Base-by-base conservation (phyloP, 2,329 filamentous ascomycete species). In the Tolypocladium guangdongense region DNA sequence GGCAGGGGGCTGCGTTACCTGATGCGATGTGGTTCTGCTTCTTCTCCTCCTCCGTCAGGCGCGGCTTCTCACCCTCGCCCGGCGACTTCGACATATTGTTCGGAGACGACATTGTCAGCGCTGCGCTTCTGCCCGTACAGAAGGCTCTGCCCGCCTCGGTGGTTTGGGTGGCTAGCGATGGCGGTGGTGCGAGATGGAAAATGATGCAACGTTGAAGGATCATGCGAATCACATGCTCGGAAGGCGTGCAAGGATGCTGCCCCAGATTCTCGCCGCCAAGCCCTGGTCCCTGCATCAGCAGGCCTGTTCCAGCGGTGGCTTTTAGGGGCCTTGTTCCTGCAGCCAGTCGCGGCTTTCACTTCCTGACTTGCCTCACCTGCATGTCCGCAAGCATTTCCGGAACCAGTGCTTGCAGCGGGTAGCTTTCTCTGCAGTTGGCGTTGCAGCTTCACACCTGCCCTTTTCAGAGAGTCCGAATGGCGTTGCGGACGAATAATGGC, bases 21-120 rank as follows among this genome's bases (percentile, higher is more conserved):
- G 76, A 78, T 51, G 74, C 74, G 56, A 79, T 78, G 59, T 79
- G 76, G 52, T 79, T 79, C 60, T 77, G 74, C 62, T 78, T 78
- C 68, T 78, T 79, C 62, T 78, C 75, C 50, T 76, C 74, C 54
- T 78, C 75, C 7, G 76, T 78, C 35, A 79, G 66, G 37, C 76
- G 74, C 41, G 74, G 74, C 66, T 76, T 78, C 50, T 77, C 76
- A 41, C 55, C 57, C 37, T 58, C 57, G 24, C 52, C 50, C 4
- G 58, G 55, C n/a, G 57, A 56, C 39, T 52, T 49, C 11, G 54
- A 53, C 18, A 52, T 54, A 47, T 61, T 53, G 30, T 55, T 57
- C 8, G 59, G 57, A 22, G 59, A 59, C 39, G 60, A 59, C 48
- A 50, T 54, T 22, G 35, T 16, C 30, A 32, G 18, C 24, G 27